These are phyloP conservation scores for Tuber microsphaerosporum DNA, from an alignment of 495 filamentous ascomycete species.

Conservation along the genomic window DNA sequence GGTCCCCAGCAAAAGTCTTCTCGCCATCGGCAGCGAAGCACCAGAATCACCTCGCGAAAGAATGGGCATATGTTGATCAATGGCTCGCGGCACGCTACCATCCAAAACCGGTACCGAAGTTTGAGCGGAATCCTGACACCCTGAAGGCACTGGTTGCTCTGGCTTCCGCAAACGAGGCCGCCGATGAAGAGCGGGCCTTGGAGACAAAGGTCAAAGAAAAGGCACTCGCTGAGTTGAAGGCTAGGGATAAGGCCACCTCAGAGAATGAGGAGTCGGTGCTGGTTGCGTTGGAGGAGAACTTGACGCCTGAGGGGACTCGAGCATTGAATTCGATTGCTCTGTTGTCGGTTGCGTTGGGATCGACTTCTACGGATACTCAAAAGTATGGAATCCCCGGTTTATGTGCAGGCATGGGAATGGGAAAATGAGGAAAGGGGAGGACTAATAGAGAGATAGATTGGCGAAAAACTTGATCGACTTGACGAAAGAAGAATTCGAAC, in stretches of 20 bases:
- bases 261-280: conserved; percentile 28
- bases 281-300: conserved; percentile 23
- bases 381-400: conserved; percentile 17
- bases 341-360: conserved; percentile 38
- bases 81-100: conserved; percentile 68
- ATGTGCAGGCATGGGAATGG: not conserved
- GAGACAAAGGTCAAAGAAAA: conserved; percentile 55
- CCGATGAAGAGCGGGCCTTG: conserved; percentile 65
- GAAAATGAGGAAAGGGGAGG: too few species aligned
- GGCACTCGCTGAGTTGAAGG: conserved; percentile 48
- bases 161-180: conserved; percentile 68
- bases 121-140: conserved; percentile 81
- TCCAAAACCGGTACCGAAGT: conserved; percentile 55
- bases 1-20: conserved; percentile 58
- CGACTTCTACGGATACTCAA: conserved; percentile 21
- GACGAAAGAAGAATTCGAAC: conserved; percentile 28
- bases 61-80: conserved; percentile 79
- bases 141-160: conserved; percentile 68
- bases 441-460: conserved; percentile 15
- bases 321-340: conserved; percentile 41
- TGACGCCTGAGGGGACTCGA: conserved; percentile 34
- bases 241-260: conserved; percentile 34
- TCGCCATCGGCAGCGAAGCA: conserved; percentile 63
- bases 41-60: conserved; percentile 60
- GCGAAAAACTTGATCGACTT: conserved; percentile 29